A percentile compares a stretch with the other conserved stretches of the same genome.
These are phyloP conservation scores for Clarkia xantiana DNA, from an alignment of 345 rosid species.

Conservation along the genomic window DNA sequence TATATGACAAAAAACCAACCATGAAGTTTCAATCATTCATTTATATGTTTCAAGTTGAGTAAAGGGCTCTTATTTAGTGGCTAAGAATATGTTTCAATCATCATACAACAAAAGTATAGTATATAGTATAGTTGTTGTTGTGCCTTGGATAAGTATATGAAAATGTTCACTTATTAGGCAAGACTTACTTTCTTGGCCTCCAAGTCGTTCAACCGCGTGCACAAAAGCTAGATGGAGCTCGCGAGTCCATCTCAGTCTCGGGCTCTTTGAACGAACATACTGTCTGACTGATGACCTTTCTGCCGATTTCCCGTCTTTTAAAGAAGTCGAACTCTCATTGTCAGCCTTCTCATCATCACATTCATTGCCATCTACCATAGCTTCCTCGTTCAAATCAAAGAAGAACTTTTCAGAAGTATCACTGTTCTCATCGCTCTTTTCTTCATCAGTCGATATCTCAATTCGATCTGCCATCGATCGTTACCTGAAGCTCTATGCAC, in stretches of 20 bases:
- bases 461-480: conserved; percentile 9
- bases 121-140: background rate
- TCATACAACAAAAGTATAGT: conserved; percentile 5
- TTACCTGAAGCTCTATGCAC: no score
- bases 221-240: conserved; percentile 71
- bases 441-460: conserved; percentile 15
- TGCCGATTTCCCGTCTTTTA: conserved; percentile 9
- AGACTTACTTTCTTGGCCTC: conserved; percentile 77
- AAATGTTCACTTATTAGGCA: background rate
- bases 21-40: no score
- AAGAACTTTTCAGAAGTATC: conserved; percentile 11
- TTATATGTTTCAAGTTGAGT: no score
- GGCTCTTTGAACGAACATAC: conserved; percentile 60
- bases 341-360: conserved; percentile 1
- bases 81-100: background rate
- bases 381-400: conserved; percentile 37
- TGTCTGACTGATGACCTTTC: conserved; percentile 36
- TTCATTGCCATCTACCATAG: conserved; percentile 12
- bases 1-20: conserved; percentile 5
- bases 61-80: no score
- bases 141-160: background rate
- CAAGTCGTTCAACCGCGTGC: conserved; percentile 66
- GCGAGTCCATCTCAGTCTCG: conserved; percentile 85
- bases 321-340: conserved; percentile 1
- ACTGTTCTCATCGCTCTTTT: conserved; percentile 1